phyloP scores from a whole-genome alignment of 495 filamentous ascomycete genomes.

The Thermothielavioides terrestris region DNA sequence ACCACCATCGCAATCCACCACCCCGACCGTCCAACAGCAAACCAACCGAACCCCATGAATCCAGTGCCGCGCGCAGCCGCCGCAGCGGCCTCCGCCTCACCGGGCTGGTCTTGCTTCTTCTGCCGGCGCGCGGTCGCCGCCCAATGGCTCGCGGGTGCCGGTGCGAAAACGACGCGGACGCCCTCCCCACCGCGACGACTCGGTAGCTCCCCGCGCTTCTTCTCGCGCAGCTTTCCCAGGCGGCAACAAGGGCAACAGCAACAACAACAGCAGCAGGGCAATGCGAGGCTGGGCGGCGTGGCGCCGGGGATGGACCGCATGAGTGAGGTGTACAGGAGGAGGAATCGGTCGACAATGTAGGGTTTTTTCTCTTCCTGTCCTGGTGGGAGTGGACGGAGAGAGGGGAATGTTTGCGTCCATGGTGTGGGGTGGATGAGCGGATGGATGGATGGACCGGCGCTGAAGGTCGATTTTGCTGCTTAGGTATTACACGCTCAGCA shows the following conservation, averaged over 20 bases:
- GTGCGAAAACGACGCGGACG: not conserved
- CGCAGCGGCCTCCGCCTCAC: not conserved
- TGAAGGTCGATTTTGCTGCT: not conserved
- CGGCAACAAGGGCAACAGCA: conserved; percentile 13
- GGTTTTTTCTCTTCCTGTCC: conserved; percentile 1
- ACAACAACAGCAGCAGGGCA: conserved; percentile 11
- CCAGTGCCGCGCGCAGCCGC: conserved; percentile 13
- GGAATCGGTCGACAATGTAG: conserved; percentile 54
- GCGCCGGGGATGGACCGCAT: conserved; percentile 47
- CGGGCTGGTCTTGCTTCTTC: conserved; percentile 14
- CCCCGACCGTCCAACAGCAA: not conserved
- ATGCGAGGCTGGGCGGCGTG: not conserved
- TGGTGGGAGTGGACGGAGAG: not conserved
- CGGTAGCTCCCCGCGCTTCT: conserved; percentile 11
- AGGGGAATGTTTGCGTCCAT: conserved; percentile 1
- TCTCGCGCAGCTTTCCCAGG: conserved; percentile 12
- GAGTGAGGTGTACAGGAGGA: conserved; percentile 45
- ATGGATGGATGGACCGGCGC: not conserved
- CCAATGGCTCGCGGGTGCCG: conserved; percentile 7
- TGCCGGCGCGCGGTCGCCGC: conserved; percentile 12
- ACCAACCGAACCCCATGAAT: conserved; percentile 12
- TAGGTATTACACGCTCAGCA: conserved; percentile 75
- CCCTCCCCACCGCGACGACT: not conserved
- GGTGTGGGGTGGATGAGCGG: not conserved
- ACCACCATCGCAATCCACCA: not conserved